These are phyloP conservation scores for Trichopus zeylanicus DNA, from an alignment of 116 monocot genomes.

Conservation along the genomic window DNA sequence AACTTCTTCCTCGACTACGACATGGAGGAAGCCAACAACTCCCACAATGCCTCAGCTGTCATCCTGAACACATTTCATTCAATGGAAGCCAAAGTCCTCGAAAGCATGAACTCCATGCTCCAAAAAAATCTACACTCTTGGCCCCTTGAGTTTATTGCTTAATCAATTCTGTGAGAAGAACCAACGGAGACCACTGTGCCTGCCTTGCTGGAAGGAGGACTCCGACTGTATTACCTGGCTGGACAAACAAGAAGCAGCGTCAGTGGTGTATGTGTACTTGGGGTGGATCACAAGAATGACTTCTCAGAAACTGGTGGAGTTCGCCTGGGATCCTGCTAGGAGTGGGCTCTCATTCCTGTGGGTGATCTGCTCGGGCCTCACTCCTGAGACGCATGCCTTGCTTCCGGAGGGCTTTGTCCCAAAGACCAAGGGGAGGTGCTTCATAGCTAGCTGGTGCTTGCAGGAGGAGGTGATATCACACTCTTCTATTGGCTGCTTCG, in stretches of 20 bases:
- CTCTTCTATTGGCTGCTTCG: constrained; percentile 23
- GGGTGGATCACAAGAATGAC: background rate
- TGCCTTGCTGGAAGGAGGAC: background rate
- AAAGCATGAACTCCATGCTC: background rate
- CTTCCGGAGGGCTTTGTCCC: constrained; percentile 35
- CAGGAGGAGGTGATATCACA: constrained; percentile 35
- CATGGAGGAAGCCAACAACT: background rate
- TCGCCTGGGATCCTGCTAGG: background rate
- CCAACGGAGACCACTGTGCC: background rate
- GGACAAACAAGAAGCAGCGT: background rate
- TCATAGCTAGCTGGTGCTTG: constrained; percentile 47
- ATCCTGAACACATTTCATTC: background rate
- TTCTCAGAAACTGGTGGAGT: background rate
- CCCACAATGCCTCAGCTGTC: background rate
- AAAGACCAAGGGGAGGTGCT: constrained; percentile 13
- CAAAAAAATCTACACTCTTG: background rate
- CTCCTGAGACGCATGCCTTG: background rate
- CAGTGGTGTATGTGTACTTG: constrained; percentile 1
- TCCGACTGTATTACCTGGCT: background rate
- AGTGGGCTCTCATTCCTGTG: background rate
- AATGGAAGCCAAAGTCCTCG: background rate
- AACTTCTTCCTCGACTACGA: background rate
- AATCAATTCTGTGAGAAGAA: background rate
- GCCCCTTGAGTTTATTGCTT: background rate
- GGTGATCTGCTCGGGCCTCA: background rate